Evolutionary conservation across 495 filamentous ascomycete genomes (phyloP).

Genomic region (Aspergillus indologenus): DNA sequence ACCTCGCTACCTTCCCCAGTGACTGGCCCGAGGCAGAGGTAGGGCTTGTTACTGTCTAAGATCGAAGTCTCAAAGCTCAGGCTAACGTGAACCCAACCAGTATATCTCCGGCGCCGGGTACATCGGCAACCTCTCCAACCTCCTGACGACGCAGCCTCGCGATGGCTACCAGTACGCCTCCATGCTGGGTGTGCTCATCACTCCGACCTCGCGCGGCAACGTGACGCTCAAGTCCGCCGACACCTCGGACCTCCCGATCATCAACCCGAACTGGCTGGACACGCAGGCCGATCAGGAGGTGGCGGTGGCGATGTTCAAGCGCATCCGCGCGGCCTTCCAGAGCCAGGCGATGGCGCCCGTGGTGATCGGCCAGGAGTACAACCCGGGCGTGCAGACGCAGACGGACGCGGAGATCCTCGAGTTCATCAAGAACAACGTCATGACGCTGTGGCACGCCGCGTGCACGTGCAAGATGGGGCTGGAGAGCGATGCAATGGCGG

Average conservation of each 20-base stretch:
- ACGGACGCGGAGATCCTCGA: constrained; percentile 52
- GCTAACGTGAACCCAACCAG: constrained; percentile 19
- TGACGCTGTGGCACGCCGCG: constrained; percentile 49
- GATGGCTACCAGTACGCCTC: constrained; percentile 50
- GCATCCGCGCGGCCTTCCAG: constrained; percentile 43
- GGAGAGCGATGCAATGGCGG: constrained; percentile 46
- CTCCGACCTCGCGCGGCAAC: constrained; percentile 53
- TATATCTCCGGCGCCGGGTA: constrained; percentile 36
- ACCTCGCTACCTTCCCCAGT: constrained; percentile 35
- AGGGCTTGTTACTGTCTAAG: constrained; percentile 10
- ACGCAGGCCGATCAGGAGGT: constrained; percentile 49
- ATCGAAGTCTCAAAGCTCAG: not conserved
- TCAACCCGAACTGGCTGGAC: constrained; percentile 54
- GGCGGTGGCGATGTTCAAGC: constrained; percentile 52
- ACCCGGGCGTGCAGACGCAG: constrained; percentile 45
- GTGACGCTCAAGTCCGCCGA: constrained; percentile 48
- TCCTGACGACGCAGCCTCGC: constrained; percentile 31
- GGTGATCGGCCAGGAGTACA: constrained; percentile 43
- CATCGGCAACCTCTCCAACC: constrained; percentile 37
- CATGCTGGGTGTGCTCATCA: constrained; percentile 39
- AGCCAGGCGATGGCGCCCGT: constrained; percentile 40
- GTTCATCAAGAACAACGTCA: constrained; percentile 35
- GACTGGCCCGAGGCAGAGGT: constrained; percentile 61
- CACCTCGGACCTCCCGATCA: constrained; percentile 45
- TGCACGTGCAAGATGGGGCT: constrained; percentile 57